Conservation (phyloP, 73 alveolate species). For the Durusdinium trenchii region DNA sequence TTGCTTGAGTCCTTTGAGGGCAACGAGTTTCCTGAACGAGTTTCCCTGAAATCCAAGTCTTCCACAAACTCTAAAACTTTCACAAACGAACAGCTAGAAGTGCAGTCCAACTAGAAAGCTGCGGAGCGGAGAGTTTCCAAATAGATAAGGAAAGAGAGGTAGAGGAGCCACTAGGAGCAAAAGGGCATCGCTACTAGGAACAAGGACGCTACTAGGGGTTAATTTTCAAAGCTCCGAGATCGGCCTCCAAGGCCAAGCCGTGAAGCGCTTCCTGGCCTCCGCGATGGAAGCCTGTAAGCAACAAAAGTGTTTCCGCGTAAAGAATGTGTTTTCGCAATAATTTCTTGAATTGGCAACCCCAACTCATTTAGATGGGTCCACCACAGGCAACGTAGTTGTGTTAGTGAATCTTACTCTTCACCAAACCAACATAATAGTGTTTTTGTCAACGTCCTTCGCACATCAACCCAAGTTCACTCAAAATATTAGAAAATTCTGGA, state of each 20-base stretch:
- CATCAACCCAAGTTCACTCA: too few relatives aligned
- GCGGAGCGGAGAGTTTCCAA: too few relatives aligned
- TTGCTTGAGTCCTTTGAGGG: background rate
- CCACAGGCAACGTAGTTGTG: too few relatives aligned
- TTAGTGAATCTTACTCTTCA: too few relatives aligned
- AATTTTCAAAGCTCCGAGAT: background rate
- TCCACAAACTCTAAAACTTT: background rate
- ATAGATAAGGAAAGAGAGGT: background rate
- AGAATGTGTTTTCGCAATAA: background rate
- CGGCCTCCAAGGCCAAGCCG: constrained; percentile 36
- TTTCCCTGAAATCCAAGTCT: too few relatives aligned
- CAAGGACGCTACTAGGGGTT: too few relatives aligned
- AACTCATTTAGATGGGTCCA: too few relatives aligned
- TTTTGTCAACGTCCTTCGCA: too few relatives aligned
- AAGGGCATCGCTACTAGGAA: background rate
- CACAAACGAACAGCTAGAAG: background rate
- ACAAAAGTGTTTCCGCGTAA: background rate
- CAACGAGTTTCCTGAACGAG: too few relatives aligned
- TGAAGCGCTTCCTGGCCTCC: constrained; percentile 46
- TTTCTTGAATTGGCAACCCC: too few relatives aligned
- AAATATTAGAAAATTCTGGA: too few relatives aligned
- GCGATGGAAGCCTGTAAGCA: constrained; percentile 23
- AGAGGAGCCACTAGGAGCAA: background rate
- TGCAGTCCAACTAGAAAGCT: background rate
- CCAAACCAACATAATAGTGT: too few relatives aligned